phyloP scores from a whole-genome alignment of 2,329 filamentous ascomycete genomes.

The Pseudogymnoascus sp. region DNA sequence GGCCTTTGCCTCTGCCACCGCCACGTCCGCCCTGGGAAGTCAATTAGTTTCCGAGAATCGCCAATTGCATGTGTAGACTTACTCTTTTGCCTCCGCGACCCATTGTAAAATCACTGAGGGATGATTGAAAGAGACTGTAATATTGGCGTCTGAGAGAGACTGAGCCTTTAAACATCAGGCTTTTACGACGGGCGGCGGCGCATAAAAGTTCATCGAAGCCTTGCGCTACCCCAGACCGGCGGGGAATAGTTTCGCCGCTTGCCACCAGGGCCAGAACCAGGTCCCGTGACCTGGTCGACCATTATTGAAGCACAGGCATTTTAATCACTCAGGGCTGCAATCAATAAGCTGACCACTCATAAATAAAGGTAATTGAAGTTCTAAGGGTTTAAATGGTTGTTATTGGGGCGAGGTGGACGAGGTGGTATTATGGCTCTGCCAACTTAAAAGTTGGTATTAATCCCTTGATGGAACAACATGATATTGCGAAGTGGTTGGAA shows the following conservation, averaged over 20 bases:
- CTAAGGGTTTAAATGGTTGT: too few species aligned
- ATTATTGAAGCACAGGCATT: too few species aligned
- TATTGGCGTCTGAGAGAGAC: background rate
- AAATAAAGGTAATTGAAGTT: too few species aligned
- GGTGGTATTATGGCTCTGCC: too few species aligned
- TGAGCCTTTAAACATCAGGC: slow-evolving; percentile 4
- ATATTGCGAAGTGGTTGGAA: background rate
- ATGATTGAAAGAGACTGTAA: background rate
- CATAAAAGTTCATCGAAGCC: slow-evolving; percentile 8
- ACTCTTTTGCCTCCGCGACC: slow-evolving; percentile 13
- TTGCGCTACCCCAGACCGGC: slow-evolving; percentile 3
- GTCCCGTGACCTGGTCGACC: background rate
- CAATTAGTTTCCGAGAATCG: slow-evolving; percentile 1
- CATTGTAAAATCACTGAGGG: slow-evolving; percentile 1
- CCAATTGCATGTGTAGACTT: background rate
- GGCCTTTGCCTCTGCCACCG: slow-evolving; percentile 18
- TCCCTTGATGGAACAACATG: background rate
- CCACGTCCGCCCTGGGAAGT: slow-evolving; percentile 12
- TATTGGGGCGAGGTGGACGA: too few species aligned
- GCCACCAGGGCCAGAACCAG: background rate
- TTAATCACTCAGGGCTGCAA: too few species aligned
- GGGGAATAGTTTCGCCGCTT: background rate
- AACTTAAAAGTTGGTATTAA: too few species aligned
- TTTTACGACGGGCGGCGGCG: slow-evolving; percentile 4
- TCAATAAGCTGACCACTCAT: too few species aligned